Base-by-base conservation (phyloP, 2,329 filamentous ascomycete genomes). In the Penicillium glabrum region DNA sequence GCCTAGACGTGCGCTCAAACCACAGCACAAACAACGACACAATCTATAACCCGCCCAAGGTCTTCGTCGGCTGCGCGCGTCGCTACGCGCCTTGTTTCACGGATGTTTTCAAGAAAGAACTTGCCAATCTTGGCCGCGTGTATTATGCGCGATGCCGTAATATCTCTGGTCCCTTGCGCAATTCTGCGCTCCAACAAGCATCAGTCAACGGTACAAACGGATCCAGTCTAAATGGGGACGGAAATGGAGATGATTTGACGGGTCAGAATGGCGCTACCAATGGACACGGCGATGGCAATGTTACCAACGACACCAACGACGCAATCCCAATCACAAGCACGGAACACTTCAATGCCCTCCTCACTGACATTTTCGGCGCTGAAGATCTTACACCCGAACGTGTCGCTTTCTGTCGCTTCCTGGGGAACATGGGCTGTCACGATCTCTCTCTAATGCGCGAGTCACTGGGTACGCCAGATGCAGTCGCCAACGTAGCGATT, bases 1-100 rank as follows among this genome's bases (percentile, higher is more conserved):
- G 59, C 27, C 24, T 39, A 10, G 19, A 39, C 11, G 13, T 39
- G 2, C 49, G 48, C 11, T 45, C 47, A 7, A 41, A 41, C 0
- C 81, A 86, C 65, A 68, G 70, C 2, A 7, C 37, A 33, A 33
- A 33, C 13, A 33, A 33, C 5, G 31, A 33, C 2, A 33, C 31
- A 33, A 33, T 33, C 13, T 19, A 26, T 4, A 14, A n/a, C 23
- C 33, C 33, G 16, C 73, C 72, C 5, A 75, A 69, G 29, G 77
- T 86, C 2, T 83, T 88, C 64, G 82, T 88, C 0, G 84, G 84
- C 2, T 85, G 83, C 54, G 86, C 85, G 77, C 75, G 86, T 21
- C 77, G 85, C n/a, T 86, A 86, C 63, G 84, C 86, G 0, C 71
- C 80, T 0, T 77, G 79, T 0, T 86, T 86, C 60, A 69, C 76